Evolutionary conservation across 768 basidiomycete species (phyloP), one percentile per base, ranked within the genome.

Genomic region (Hirschioporus abietinus): DNA sequence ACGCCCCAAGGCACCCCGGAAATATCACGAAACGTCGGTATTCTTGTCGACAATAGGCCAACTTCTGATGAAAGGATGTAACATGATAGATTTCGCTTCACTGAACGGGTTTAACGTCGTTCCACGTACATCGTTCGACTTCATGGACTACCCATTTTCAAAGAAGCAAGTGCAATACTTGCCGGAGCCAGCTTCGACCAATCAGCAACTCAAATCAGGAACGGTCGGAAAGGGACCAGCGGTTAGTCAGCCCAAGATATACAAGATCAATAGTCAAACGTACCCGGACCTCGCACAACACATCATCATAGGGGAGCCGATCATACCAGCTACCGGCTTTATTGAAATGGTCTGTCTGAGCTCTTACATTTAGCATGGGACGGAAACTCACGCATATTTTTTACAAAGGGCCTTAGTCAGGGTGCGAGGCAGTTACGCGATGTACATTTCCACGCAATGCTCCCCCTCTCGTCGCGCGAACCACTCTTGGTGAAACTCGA

Each of bases 311-410:
- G 79, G 78, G 0, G 80, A 82, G 24, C 75, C 80, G 0, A 81
- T 83, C 27, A 78, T 82, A 77, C 81, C 83, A 9, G 82, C 81
- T 12, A 76, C 82, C 17, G 83, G 81, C 24, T 83, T 71, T 63
- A 69, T 80, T 1, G 74, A 76, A 65, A 80, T 81, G 78, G 80
- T 80, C 65, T 3, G 72, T 66, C 64, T 62, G 12, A 18, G 26
- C 25, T 27, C 30, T 12, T 5, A 52, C 18, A n/a, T 58, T 35
- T 64, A 26, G 63, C 35, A 68, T 18, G 62, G 63, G 63, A 60
- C 15, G 12, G 20, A 52, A 5, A 52, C 42, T 20, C 12, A 15
- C 42, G 12, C 18, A 36, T 66, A 66, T 7, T 12, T 42, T 27
- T 63, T 62, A 9, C 65, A 36, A 30, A 80, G 80, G 78, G 76